phyloP scores from a whole-genome alignment of 176 grass and related monocot genomes.

The Phyllostachys edulis region DNA sequence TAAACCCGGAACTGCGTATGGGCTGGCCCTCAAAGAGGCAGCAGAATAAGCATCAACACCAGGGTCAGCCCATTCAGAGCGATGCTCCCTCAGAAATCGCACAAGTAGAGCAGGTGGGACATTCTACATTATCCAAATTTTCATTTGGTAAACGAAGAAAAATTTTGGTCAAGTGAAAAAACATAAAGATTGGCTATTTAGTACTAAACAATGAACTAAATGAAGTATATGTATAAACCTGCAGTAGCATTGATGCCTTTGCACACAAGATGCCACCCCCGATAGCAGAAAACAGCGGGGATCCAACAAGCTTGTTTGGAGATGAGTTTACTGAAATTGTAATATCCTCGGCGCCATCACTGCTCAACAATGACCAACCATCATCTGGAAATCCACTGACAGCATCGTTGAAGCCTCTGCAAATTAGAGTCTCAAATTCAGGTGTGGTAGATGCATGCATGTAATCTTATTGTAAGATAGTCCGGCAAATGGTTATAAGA shows the following conservation, averaged over 20 bases:
- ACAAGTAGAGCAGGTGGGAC: conserved; percentile 88
- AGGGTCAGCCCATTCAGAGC: conserved; percentile 94
- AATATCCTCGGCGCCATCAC: conserved; percentile 84
- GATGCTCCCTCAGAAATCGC: conserved; percentile 92
- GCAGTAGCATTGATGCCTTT: conserved; percentile 94
- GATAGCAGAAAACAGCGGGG: conserved; percentile 61
- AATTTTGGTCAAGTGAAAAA: not conserved
- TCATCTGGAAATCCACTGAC: conserved; percentile 90
- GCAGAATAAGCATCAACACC: conserved; percentile 90
- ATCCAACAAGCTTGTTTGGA: conserved; percentile 74
- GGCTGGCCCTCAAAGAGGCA: conserved; percentile 62
- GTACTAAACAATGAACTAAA: not conserved
- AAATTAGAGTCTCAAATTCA: conserved; percentile 32
- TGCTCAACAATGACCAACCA: conserved; percentile 82
- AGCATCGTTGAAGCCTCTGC: conserved; percentile 97
- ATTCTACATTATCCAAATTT: conserved; percentile 53
- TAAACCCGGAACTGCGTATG: conserved; percentile 73
- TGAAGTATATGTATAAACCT: conserved; percentile 42
- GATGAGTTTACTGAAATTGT: conserved; percentile 76
- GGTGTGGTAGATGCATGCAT: not conserved
- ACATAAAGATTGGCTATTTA: not conserved
- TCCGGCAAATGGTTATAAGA: conserved; percentile 9
- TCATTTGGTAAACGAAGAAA: no score
- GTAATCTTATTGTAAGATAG: not conserved
- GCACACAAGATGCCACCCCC: conserved; percentile 86